Base-by-base conservation (phyloP, 2,329 filamentous ascomycete species). In the Neoscytalidium dimidiatum region DNA sequence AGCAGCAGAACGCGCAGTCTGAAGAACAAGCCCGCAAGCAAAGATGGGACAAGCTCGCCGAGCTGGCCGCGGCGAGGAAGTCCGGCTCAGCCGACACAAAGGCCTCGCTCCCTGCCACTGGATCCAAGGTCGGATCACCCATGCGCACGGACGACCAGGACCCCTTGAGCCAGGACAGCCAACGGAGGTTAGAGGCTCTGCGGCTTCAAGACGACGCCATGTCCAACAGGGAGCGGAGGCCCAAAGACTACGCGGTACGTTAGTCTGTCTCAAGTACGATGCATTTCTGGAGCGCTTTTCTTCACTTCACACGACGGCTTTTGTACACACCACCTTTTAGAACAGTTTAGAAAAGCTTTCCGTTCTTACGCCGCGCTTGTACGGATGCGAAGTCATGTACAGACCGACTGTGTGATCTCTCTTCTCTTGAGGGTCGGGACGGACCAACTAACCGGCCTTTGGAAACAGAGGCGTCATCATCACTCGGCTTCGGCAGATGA, bases 1-100 rank as follows among this genome's bases (percentile, higher is more conserved):
- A 95, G 73, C 94, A 98, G 79, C 96, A 96, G 79, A 95, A 88
- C 68, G 92, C 94, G 3, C 89, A 91, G n/a, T 87, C 92, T 66
- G 88, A 94, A 64, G 90, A 97, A 78, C 88, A 90, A 69, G 84
- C 88, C 68, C 88, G 95, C 69, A 89, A 96, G 77, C 88, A 89
- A 69, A 93, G 94, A 75, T 99, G 95, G 95, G 92, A 94, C 63
- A 88, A 89, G 67, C 85, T 99, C 46, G 86, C 89, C 57, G 90
- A 95, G 69, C 88, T 92, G 76, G 94, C 94, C 43, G 89, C 91
- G 71, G 86, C 88, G 69, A 86, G 87, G 72, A 89, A 90, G 72
- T 83, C 82, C 64, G 78, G 77, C 26, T 75, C 69, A 46, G 58
- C 70, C 65, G 66, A 71, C 64, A 29, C 66, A 41, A 69, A 70